Evolutionary conservation across 257 asterid species (phyloP).

Genomic region (Orobanche coerulescens): DNA sequence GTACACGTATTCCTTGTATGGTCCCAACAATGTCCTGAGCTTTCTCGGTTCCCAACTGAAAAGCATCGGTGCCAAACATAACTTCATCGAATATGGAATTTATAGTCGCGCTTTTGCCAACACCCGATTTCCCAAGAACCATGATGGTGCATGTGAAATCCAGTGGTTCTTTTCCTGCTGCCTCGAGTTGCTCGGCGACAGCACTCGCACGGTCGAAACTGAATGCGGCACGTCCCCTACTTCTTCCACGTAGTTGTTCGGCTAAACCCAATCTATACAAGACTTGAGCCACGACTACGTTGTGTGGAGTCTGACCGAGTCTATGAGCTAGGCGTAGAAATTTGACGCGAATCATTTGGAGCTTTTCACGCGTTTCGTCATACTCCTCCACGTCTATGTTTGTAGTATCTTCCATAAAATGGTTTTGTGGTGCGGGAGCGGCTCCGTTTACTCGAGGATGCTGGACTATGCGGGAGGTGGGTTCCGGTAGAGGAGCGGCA

Average conservation of each 20-base stretch:
- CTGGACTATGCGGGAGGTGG: conserved; percentile 62
- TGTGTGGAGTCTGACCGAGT: conserved; percentile 96
- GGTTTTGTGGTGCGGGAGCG: conserved; percentile 48
- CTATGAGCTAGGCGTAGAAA: conserved; percentile 93
- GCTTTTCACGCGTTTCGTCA: conserved; percentile 98
- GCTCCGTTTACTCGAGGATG: conserved; percentile 86
- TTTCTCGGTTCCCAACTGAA: conserved; percentile 72
- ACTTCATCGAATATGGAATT: conserved; percentile 88
- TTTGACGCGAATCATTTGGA: conserved; percentile 96
- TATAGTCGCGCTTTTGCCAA: conserved; percentile 97
- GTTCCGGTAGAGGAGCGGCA: conserved; percentile 69
- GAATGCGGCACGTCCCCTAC: conserved; percentile 82
- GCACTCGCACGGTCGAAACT: conserved; percentile 99
- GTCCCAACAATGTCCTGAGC: conserved; percentile 97
- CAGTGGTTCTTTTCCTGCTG: conserved; percentile 85
- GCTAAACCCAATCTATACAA: conserved; percentile 93
- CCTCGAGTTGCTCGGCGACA: conserved; percentile 97
- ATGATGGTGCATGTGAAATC: conserved; percentile 94
- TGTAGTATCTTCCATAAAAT: conserved; percentile 60
- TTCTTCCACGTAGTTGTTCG: conserved; percentile 91
- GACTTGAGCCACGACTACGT: conserved; percentile 97
- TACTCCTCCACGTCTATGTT: conserved; percentile 81
- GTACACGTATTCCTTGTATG: conserved; percentile 91
- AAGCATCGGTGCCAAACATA: conserved; percentile 85
- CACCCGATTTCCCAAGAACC: conserved; percentile 98